phyloP scores from a whole-genome alignment of 225 moss, liverwort and hornwort species.

The Marchantia polymorpha region DNA sequence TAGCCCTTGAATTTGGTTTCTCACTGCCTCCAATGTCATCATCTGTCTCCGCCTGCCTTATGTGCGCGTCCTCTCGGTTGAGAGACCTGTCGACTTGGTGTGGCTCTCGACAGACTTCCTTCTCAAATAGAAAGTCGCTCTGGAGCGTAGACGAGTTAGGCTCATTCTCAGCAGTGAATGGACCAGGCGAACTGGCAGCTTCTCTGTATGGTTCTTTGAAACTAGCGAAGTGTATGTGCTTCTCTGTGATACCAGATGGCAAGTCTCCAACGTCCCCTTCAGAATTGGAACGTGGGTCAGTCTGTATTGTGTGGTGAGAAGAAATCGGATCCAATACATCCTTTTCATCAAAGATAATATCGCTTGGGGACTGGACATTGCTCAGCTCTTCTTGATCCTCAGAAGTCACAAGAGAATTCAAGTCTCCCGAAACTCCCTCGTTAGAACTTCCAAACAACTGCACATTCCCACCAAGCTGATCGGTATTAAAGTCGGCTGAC shows the following conservation, averaged over 20 bases:
- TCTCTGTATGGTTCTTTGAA: slow-evolving; percentile 14
- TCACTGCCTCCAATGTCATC: slow-evolving; percentile 45
- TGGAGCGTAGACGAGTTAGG: neutral
- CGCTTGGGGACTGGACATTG: neutral
- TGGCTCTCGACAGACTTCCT: neutral
- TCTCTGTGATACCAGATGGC: neutral
- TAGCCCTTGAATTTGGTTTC: slow-evolving; percentile 57
- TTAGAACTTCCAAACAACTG: neutral
- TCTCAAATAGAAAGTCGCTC: neutral
- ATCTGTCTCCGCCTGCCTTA: neutral
- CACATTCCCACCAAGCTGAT: neutral
- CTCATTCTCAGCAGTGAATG: neutral
- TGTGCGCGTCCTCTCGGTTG: neutral
- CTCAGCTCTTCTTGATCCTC: neutral
- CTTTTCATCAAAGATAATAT: neutral
- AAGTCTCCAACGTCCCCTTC: neutral
- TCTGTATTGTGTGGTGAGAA: neutral
- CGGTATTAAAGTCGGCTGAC: neutral
- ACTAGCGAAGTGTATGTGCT: neutral
- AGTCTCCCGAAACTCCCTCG: neutral
- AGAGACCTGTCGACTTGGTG: neutral
- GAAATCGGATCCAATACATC: neutral
- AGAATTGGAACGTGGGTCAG: neutral
- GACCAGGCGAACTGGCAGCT: neutral
- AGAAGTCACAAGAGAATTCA: neutral